Evolutionary conservation across 202 grass and related monocot genomes (phyloP).

Genomic region (Eragrostis tef): DNA sequence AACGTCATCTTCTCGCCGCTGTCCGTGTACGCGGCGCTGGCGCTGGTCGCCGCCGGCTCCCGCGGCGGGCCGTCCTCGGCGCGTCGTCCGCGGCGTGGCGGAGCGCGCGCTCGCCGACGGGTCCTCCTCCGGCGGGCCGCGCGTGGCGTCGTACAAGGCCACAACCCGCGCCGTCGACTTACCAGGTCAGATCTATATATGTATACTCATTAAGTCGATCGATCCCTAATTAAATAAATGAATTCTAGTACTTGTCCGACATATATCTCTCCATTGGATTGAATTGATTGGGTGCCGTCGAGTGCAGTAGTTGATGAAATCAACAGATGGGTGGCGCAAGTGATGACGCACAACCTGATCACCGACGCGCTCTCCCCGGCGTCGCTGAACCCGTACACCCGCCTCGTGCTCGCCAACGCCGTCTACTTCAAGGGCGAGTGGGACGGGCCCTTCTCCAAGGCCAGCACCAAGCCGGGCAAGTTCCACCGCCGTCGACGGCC

Average conservation of each 20-base stretch:
- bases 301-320: background rate
- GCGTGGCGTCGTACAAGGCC: background rate
- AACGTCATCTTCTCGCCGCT: too few species aligned
- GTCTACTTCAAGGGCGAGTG: background rate
- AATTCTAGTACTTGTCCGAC: too few species aligned
- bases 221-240: too few species aligned
- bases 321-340: background rate
- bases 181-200: too few species aligned
- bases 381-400: background rate
- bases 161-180: background rate
- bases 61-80: background rate
- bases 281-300: background rate
- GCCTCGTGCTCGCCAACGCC: background rate
- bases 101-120: conserved; percentile 9
- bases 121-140: background rate
- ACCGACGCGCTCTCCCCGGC: background rate
- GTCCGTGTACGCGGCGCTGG: too few species aligned
- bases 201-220: too few species aligned
- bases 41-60: too few species aligned
- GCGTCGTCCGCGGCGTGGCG: background rate
- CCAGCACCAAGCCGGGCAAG: background rate
- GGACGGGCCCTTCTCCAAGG: background rate
- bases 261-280: too few species aligned
- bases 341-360: background rate
- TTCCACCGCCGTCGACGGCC: background rate